Evolutionary conservation across 495 filamentous ascomycete species (phyloP), one percentile per base, ranked within the genome.

Genomic region (Xanthoparmelia taractica): DNA sequence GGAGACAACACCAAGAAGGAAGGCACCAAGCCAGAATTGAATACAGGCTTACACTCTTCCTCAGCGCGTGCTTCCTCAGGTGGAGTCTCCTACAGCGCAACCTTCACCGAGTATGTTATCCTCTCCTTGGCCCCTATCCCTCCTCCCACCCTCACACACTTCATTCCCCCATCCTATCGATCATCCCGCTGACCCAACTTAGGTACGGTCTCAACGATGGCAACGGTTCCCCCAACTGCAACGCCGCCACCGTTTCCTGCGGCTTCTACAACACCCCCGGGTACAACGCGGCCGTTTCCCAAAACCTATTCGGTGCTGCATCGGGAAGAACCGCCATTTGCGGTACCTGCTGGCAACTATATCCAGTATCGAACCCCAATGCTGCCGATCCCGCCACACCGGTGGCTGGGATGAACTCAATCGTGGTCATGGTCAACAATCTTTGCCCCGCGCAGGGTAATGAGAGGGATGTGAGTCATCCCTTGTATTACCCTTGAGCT

Each of bases 391-490:
- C 29, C 29, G 20, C 29, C 8, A 29, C 50, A n/a, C 8, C 13
- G 50, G 50, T 54, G 29, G 52, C 57, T 5, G 59, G 60, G 0
- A 40, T 58, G 27, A 57, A 37, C 38, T 17, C 27, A 33, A 67
- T 65, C 37, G 67, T 71, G 3, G 72, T 75, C 10, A 60, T 66
- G 60, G 70, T 74, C 29, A 76, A 72, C 56, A 76, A 76, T 58
- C 66, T 75, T 12, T 76, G 74, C 64, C 73, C 74, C 8, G 68
- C 65, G 31, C 20, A 47, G 6, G 71, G 73, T 23, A 77, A 77
- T 6, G 50, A 54, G 15, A 54, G 20, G 17, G 50, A 33, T 33
- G 50, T 54, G 18, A 54, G 50, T n/a, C 7, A 8, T 12, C 15
- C 27, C 17, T 11, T 3, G 0, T 8, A 18, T 5, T 15, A 7